A percentile compares a stretch with the other conserved stretches of the same genome.
phyloP scores from a whole-genome alignment of 1,284 basidiomycete species.

The Cryptococcus sp. region DNA sequence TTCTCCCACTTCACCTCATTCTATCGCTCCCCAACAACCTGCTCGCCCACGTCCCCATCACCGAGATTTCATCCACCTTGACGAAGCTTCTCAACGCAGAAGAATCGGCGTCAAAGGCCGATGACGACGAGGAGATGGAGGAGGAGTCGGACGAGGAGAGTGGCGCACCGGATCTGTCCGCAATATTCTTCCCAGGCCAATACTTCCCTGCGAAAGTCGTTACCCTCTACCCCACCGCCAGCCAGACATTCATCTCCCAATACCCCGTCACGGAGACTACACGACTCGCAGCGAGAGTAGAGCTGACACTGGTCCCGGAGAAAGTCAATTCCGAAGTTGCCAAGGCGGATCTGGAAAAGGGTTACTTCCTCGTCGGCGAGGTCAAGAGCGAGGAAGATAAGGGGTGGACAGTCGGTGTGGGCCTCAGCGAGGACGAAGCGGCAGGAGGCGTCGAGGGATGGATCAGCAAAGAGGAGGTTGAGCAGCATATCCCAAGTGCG shows the following conservation, averaged over 20 bases:
- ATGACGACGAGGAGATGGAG: conserved; percentile 58
- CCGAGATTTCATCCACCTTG: conserved; percentile 83
- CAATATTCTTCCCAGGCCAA: conserved; percentile 81
- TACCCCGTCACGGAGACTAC: conserved; percentile 52
- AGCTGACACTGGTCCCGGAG: conserved; percentile 81
- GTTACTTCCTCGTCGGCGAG: conserved; percentile 76
- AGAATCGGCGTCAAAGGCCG: conserved; percentile 62
- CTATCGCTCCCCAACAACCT: conserved; percentile 95
- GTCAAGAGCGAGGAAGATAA: conserved; percentile 90
- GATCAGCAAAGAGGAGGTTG: conserved; percentile 68
- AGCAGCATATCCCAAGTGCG: conserved; percentile 48
- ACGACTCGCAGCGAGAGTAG: conserved; percentile 63
- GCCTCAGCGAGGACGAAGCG: conserved; percentile 61
- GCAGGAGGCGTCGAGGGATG: conserved; percentile 66
- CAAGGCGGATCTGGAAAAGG: conserved; percentile 73
- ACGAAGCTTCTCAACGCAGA: conserved; percentile 63
- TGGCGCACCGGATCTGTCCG: conserved; percentile 67
- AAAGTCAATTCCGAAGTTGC: conserved; percentile 81
- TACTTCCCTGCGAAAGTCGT: conserved; percentile 79
- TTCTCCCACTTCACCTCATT: conserved; percentile 87
- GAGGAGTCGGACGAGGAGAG: conserved; percentile 55
- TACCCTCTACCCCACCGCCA: conserved; percentile 46
- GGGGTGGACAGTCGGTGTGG: conserved; percentile 87
- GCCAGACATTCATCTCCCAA: conserved; percentile 49
- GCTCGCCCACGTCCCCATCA: conserved; percentile 92